Conservation (phyloP, 1,284 basidiomycete species). For the Melampsora larici-populina region DNA sequence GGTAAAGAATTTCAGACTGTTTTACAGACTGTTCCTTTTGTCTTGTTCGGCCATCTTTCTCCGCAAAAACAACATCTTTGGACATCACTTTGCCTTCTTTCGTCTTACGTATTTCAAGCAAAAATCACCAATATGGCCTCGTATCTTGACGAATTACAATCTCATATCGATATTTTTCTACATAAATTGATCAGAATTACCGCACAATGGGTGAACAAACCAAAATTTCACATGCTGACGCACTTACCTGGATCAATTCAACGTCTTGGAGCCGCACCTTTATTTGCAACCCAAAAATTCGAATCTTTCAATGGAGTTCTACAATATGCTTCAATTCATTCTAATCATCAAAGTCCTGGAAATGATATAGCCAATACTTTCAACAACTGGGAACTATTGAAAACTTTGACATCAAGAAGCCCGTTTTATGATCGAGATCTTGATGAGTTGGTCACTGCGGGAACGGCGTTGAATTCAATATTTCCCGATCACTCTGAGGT, state of each 20-base stretch:
- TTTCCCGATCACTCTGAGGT: too few relatives aligned
- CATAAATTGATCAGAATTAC: background rate
- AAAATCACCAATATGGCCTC: conserved; percentile 52
- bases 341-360: background rate
- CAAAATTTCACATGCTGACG: conserved; percentile 11
- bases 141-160: conserved; percentile 46
- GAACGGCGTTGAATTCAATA: too few relatives aligned
- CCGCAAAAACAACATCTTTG: conserved; percentile 44
- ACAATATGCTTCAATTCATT: background rate
- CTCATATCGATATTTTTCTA: background rate
- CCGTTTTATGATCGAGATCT: too few relatives aligned
- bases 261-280: background rate
- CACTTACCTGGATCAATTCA: conserved; percentile 47
- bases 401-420: background rate
- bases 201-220: conserved; percentile 50
- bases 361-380: background rate
- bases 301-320: background rate
- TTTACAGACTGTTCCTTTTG: too few relatives aligned
- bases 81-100: conserved; percentile 49
- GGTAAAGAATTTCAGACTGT: too few relatives aligned
- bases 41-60: too few relatives aligned
- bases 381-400: background rate
- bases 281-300: conserved; percentile 9
- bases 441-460: too few relatives aligned
- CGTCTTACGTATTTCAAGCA: too few relatives aligned